Evolutionary conservation across 257 asterid species (phyloP).

Genomic region (Solanum arcanum): DNA sequence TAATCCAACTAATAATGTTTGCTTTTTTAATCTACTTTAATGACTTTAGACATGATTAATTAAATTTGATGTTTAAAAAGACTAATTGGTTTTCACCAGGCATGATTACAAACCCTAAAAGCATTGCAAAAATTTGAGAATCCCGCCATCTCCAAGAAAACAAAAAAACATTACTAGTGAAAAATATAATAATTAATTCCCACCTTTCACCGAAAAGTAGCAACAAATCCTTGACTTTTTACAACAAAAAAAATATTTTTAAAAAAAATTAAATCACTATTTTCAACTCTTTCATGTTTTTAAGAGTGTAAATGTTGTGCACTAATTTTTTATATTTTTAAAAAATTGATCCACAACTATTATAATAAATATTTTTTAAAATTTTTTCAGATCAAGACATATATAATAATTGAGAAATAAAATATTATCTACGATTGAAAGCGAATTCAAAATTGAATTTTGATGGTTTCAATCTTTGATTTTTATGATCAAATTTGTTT

Average conservation of each 20-base stretch:
- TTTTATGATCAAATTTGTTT: neutral
- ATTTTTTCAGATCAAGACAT: neutral
- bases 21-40: neutral
- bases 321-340: neutral
- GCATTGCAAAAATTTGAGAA: slow-evolving; percentile 36
- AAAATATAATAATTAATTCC: neutral
- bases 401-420: neutral
- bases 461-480: neutral
- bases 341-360: neutral
- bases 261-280: neutral
- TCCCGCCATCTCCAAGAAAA: slow-evolving; percentile 7
- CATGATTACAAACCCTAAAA: slow-evolving; percentile 69
- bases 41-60: neutral
- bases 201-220: slow-evolving; percentile 87
- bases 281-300: neutral
- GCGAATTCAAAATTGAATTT: neutral
- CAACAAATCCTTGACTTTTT: neutral
- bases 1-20: neutral
- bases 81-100: slow-evolving; percentile 35
- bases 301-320: neutral
- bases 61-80: neutral
- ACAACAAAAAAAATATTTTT: neutral
- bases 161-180: slow-evolving; percentile 8
- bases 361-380: neutral
- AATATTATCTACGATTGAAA: neutral